Base-by-base conservation (phyloP, 1,284 basidiomycete genomes). In the Lignosus rhinocerotis region DNA sequence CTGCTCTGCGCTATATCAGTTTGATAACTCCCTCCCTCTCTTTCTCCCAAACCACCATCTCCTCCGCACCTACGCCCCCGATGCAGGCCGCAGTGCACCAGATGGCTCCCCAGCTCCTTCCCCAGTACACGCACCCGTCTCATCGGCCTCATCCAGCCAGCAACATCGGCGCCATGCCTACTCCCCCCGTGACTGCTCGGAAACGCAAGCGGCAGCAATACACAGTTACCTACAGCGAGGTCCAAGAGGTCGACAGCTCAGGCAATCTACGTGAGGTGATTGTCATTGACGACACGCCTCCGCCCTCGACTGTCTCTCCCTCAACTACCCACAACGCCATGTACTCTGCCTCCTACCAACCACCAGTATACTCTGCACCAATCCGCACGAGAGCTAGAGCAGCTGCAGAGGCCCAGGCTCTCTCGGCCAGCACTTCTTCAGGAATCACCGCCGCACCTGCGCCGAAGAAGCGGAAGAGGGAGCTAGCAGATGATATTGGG, bases 261-360 rank as follows among this genome's bases (percentile, higher is more conserved):
- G 90, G 91, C 64, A 78, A 80, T 64, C 78, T 90, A 44, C 79
- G 91, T 51, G 91, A 93, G 72, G 88, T 93, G 68, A 92, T 93
- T 73, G 87, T 93, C 67, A 92, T 93, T 72, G 91, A 93, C 67
- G 91, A 93, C 76, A 92, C 91, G 49, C 91, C 82, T 19, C 90
- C 90, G 51, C 86, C 88, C 55, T 83, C 86, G 53, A 90, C 90
- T 52, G 82, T 87, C 69, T 90, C 89, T 55, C 87, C 89, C 58
- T 82, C 88, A 56, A 85, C 83, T 53, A 72, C 78, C 42, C 80
- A 83, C 73, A 84, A 81, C 65, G 82, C 84, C 64, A 83, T 80
- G 60, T 90, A 80, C 74, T 90, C 89, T 54, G 81, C 86, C 47
- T 90, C 89, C 59, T 88, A 89, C 77, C 88, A 90, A 70, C 88